Conservation (phyloP, 2,329 filamentous ascomycete species). For the Epichloe amarillans region DNA sequence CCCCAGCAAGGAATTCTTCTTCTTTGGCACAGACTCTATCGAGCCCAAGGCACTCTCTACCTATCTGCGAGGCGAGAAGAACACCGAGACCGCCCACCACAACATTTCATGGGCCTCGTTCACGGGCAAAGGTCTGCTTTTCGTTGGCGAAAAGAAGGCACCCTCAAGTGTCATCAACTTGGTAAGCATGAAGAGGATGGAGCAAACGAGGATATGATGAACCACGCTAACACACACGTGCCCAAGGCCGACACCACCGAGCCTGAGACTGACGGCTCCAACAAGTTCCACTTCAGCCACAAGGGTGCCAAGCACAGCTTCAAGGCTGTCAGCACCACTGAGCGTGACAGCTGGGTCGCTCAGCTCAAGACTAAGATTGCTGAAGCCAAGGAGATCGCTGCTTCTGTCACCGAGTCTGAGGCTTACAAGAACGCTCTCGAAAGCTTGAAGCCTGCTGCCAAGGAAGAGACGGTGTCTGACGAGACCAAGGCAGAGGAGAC, state of each 20-base stretch:
- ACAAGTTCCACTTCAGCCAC: constrained; percentile 77
- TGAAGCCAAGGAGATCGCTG: constrained; percentile 71
- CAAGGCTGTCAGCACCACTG: constrained; percentile 60
- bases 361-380: constrained; percentile 70
- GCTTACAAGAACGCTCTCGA: constrained; percentile 79
- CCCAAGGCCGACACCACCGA: constrained; percentile 48
- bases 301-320: constrained; percentile 88
- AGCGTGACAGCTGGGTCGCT: constrained; percentile 87
- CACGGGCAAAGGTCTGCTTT: constrained; percentile 90
- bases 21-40: constrained; percentile 62
- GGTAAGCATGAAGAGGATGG: constrained; percentile 37
- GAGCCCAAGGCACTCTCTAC: constrained; percentile 58
- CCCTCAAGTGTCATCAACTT: constrained; percentile 76
- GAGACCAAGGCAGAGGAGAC: constrained; percentile 19
- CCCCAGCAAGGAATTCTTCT: constrained; percentile 89
- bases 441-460: constrained; percentile 38
- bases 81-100: constrained; percentile 57
- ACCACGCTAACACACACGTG: constrained; percentile 1
- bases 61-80: constrained; percentile 85
- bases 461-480: constrained; percentile 19
- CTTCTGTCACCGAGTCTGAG: constrained; percentile 63
- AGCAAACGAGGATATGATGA: neutral
- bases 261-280: constrained; percentile 58
- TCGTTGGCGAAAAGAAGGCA: constrained; percentile 74
- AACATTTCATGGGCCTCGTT: constrained; percentile 80